A percentile compares a stretch with the other conserved stretches of the same genome.
Conservation (phyloP, 2,329 filamentous ascomycete species). For the Fusarium sp. region DNA sequence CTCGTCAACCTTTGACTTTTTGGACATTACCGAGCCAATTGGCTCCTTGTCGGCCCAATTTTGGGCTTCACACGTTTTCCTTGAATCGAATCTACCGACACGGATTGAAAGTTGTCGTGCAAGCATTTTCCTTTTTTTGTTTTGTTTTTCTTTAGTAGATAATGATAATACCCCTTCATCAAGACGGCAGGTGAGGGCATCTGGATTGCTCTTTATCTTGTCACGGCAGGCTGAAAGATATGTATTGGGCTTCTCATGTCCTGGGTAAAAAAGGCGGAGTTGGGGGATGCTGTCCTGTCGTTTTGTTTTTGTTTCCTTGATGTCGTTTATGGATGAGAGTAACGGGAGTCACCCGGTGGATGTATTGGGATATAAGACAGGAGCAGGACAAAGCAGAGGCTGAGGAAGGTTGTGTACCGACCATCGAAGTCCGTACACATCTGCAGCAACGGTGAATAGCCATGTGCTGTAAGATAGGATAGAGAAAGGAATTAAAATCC, state of each 20-base stretch:
- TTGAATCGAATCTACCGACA: conserved; percentile 35
- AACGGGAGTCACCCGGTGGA: conserved; percentile 21
- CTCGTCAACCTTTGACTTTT: conserved; percentile 37
- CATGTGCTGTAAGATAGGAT: conserved; percentile 37
- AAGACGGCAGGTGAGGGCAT: conserved; percentile 49
- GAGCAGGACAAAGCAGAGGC: neutral
- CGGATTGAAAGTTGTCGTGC: conserved; percentile 30
- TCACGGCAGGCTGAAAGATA: conserved; percentile 45
- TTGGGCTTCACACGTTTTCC: conserved; percentile 35
- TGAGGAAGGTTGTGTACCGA: conserved; percentile 10
- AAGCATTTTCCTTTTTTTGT: conserved; percentile 43
- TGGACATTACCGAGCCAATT: conserved; percentile 39
- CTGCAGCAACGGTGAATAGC: conserved; percentile 30
- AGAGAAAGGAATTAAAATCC: conserved; percentile 39
- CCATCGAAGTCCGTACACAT: conserved; percentile 30
- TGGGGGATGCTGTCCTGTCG: conserved; percentile 44
- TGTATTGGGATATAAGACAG: conserved; percentile 14
- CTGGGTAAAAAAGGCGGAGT: conserved; percentile 46
- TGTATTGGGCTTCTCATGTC: conserved; percentile 43
- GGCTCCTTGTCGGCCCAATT: conserved; percentile 28
- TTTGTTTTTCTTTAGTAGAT: conserved; percentile 46
- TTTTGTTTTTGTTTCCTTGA: conserved; percentile 44
- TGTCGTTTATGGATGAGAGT: conserved; percentile 43
- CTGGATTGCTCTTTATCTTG: conserved; percentile 42
- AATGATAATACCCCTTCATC: conserved; percentile 54